A percentile compares a stretch with the other conserved stretches of the same genome.
Evolutionary conservation across 2,329 filamentous ascomycete genomes (phyloP).

Genomic region (Trichoderma asperellum): DNA sequence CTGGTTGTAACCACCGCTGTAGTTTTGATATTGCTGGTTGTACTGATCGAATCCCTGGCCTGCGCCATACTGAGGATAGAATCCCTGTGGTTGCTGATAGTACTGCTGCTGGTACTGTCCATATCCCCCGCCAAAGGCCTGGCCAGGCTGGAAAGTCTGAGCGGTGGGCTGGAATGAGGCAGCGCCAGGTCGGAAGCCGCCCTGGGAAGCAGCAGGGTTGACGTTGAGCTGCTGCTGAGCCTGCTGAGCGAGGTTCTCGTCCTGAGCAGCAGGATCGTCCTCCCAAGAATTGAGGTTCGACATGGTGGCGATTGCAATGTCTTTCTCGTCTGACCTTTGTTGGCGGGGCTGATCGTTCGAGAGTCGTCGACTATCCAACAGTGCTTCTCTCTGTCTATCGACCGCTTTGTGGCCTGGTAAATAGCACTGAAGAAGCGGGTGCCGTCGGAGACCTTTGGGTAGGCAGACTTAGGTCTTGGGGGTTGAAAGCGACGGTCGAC

Average conservation of each 20-base stretch:
- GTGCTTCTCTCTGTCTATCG: conserved; percentile 1
- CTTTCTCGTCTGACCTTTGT: conserved; percentile 12
- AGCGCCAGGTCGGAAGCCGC: conserved; percentile 66
- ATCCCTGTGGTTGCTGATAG: conserved; percentile 57
- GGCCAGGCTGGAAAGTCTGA: conserved; percentile 68
- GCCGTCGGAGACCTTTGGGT: conserved; percentile 2
- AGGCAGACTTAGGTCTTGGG: conserved; percentile 27
- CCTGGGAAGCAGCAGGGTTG: conserved; percentile 55
- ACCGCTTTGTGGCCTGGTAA: neutral
- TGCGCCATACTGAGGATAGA: conserved; percentile 61
- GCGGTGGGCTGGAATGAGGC: conserved; percentile 63
- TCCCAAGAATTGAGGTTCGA: conserved; percentile 95
- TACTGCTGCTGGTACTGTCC: conserved; percentile 61
- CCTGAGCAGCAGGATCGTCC: conserved; percentile 78
- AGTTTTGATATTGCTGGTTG: conserved; percentile 57
- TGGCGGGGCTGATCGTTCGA: conserved; percentile 16
- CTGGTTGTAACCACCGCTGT: conserved; percentile 56
- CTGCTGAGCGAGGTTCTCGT: conserved; percentile 78
- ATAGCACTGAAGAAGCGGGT: neutral
- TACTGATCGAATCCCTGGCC: conserved; percentile 50
- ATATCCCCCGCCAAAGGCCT: conserved; percentile 64
- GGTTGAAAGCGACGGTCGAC: conserved; percentile 25
- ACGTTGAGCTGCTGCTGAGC: conserved; percentile 76
- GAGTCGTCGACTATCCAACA: neutral
- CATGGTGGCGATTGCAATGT: conserved; percentile 59